phyloP scores from a whole-genome alignment of 163 green algal species.

The Scenedesmus sp. region DNA sequence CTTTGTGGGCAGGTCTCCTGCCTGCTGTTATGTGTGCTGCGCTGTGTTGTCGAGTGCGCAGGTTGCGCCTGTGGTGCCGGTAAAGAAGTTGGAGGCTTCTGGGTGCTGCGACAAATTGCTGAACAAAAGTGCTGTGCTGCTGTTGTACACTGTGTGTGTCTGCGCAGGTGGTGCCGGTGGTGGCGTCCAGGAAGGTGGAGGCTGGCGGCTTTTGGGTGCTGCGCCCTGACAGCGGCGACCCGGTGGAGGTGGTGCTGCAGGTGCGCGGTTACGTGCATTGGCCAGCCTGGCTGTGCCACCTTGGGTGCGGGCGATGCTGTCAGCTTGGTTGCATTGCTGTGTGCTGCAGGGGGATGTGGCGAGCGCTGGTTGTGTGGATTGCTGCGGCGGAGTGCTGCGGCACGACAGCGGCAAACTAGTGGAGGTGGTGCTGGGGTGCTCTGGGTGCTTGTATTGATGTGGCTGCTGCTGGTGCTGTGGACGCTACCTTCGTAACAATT shows the following conservation, averaged over 20 bases:
- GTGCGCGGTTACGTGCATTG: not conserved
- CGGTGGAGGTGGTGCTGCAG: constrained; percentile 79
- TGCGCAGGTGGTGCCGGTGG: constrained; percentile 60
- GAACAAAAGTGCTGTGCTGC: constrained; percentile 60
- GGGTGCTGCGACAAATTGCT: too few species aligned
- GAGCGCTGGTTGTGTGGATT: too few species aligned
- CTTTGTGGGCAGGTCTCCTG: not conserved
- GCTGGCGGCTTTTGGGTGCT: constrained; percentile 89
- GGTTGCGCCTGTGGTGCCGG: too few species aligned
- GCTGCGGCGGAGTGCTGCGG: constrained; percentile 70
- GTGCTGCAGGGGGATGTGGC: too few species aligned
- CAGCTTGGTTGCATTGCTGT: too few species aligned
- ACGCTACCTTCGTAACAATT: not conserved
- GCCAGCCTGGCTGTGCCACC: too few species aligned
- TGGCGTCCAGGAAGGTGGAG: constrained; percentile 60
- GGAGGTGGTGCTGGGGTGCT: constrained; percentile 72
- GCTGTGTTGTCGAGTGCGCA: too few species aligned
- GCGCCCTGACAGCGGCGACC: constrained; percentile 89
- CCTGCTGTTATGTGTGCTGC: not conserved
- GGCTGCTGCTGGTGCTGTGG: not conserved
- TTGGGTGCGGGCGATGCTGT: too few species aligned
- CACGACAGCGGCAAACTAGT: constrained; percentile 91
- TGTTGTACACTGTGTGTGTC: constrained; percentile 16
- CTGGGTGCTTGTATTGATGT: too few species aligned
- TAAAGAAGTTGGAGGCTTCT: too few species aligned